Conservation (phyloP, 352 stramenopile species). For the Globisporangium parvum region DNA sequence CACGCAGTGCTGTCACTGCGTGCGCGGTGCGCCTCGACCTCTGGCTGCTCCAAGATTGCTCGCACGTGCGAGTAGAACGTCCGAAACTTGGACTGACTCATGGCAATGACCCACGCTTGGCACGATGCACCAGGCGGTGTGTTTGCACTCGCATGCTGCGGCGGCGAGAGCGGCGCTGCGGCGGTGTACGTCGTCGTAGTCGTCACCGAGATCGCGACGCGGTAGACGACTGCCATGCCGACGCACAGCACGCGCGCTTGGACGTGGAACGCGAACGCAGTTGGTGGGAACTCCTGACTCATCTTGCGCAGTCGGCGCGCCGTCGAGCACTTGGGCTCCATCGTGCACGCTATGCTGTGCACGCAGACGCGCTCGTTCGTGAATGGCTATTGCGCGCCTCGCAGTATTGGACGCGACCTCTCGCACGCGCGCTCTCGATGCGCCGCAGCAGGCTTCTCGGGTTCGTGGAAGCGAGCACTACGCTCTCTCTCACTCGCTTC, state of each 20-base stretch:
- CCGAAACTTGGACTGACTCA: slow-evolving; percentile 55
- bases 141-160: slow-evolving; percentile 12
- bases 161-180: slow-evolving; percentile 14
- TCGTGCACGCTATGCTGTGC: neutral
- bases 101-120: slow-evolving; percentile 51
- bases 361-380: neutral
- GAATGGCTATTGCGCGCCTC: neutral
- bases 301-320: slow-evolving; percentile 54
- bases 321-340: slow-evolving; percentile 11
- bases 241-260: slow-evolving; percentile 49
- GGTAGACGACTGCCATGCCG: slow-evolving; percentile 46
- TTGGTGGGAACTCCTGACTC: slow-evolving; percentile 46
- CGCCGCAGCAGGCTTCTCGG: neutral
- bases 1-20: slow-evolving; percentile 21
- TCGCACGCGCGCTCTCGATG: neutral
- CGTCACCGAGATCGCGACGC: slow-evolving; percentile 34
- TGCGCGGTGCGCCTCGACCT: slow-evolving; percentile 16
- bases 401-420: neutral
- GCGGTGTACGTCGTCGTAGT: slow-evolving; percentile 8
- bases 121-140: slow-evolving; percentile 15
- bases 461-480: neutral
- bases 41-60: slow-evolving; percentile 32
- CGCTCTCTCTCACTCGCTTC: neutral
- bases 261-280: slow-evolving; percentile 36
- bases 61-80: slow-evolving; percentile 37